A percentile compares a stretch with the other conserved stretches of the same genome.
Conservation (phyloP, 306 rosid genomes). For the Pterocarpus macrocarpus region DNA sequence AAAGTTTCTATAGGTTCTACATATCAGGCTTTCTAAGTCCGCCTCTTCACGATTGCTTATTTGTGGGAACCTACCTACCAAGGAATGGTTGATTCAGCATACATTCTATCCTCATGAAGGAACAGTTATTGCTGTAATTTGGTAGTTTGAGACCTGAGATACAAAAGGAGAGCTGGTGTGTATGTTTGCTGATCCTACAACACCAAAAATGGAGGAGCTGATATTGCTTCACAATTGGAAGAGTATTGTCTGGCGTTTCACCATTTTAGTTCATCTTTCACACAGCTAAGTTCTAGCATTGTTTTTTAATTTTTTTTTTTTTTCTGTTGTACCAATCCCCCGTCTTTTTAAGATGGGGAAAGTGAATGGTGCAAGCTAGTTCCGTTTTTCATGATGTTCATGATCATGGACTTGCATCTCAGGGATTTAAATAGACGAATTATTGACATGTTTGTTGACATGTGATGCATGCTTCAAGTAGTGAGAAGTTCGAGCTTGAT, state of each 20-base stretch:
- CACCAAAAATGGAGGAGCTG: too few species aligned
- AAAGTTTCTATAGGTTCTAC: neutral
- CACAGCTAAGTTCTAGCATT: too few species aligned
- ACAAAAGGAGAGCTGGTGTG: neutral
- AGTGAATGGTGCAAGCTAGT: too few species aligned
- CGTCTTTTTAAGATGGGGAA: too few species aligned
- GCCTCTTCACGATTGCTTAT: neutral
- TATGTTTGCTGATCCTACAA: too few species aligned
- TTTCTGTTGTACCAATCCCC: too few species aligned
- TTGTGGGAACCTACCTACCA: neutral
- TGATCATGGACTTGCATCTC: constrained; percentile 27
- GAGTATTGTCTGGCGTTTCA: too few species aligned
- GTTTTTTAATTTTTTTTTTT: too few species aligned
- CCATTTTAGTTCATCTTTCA: too few species aligned
- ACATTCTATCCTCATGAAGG: neutral
- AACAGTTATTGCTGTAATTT: constrained; percentile 27
- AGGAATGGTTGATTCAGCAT: neutral
- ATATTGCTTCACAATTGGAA: too few species aligned
- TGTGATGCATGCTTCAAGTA: neutral
- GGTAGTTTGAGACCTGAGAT: constrained; percentile 23
- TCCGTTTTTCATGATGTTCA: constrained; percentile 10
- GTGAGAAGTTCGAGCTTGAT: constrained; percentile 6
- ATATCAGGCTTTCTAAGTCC: neutral
- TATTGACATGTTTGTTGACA: neutral
- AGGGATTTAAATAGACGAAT: constrained; percentile 36